Conservation (phyloP, 768 basidiomycete genomes). For the Megacollybia marginata region DNA sequence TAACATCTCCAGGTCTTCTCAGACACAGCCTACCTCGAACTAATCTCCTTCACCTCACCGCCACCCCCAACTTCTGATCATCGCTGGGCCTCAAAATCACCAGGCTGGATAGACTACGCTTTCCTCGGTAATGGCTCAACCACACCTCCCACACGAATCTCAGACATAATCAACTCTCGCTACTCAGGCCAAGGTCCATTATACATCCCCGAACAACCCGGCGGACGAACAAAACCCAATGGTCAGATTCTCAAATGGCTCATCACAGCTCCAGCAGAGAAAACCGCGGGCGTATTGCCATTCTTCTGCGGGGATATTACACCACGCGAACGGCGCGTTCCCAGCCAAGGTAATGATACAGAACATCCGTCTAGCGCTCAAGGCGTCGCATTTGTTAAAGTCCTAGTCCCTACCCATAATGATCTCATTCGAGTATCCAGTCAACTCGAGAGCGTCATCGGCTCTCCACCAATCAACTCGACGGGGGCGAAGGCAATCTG, state of each 20-base stretch:
- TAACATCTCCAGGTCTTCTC: constrained; percentile 32
- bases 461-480: constrained; percentile 26
- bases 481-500: constrained; percentile 2
- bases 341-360: constrained; percentile 13
- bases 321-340: constrained; percentile 48
- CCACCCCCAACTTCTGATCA: constrained; percentile 39
- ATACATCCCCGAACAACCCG: constrained; percentile 39
- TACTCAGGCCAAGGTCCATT: constrained; percentile 28
- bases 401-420: constrained; percentile 25
- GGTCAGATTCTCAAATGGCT: constrained; percentile 54
- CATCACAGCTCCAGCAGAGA: constrained; percentile 32
- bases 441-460: constrained; percentile 44
- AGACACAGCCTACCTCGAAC: constrained; percentile 61
- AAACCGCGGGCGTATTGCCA: constrained; percentile 33
- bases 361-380: constrained; percentile 42
- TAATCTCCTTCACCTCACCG: constrained; percentile 59
- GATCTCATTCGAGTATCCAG: constrained; percentile 23
- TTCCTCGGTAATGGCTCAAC: constrained; percentile 46
- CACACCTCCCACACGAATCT: constrained; percentile 30
- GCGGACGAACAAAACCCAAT: constrained; percentile 51
- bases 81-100: constrained; percentile 45
- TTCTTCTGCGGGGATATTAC: constrained; percentile 76
- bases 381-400: constrained; percentile 42
- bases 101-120: constrained; percentile 66
- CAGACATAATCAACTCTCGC: constrained; percentile 48